Evolutionary conservation across 2,329 filamentous ascomycete species (phyloP), one percentile per base, ranked within the genome.

Genomic region (Geosmithia flava): DNA sequence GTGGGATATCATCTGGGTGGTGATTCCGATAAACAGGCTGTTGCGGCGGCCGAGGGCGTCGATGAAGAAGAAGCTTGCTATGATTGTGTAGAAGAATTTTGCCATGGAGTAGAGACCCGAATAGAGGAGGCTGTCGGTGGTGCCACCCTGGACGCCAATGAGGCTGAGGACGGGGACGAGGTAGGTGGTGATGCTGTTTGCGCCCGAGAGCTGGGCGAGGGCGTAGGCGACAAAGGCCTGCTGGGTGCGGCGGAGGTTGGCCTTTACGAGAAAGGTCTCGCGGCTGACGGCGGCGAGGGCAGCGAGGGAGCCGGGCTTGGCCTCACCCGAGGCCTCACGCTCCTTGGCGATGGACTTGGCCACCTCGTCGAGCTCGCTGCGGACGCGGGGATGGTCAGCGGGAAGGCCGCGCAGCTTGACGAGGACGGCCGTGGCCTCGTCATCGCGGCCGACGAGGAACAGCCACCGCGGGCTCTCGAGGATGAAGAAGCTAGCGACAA

Each of bases 151-250:
- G 2, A 60, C 30, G 2, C 68, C 68, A 6, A 68, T 53, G 11
- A 71, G 48, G 2, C 53, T 59, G 42, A 73, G 49, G 39, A 72
- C 66, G 1, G 68, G 63, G 0, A 72, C 60, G 6, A 71, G 56
- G 51, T 74, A 69, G 13, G 63, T 56, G 0, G 68, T 69, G 44
- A 74, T 65, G 2, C 62, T 60, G 53, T 69, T 68, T 17, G 67
- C 68, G 5, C 69, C 67, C 0, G 67, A 68, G 44, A 71, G 61
- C 53, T 74, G 66, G 0, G 69, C 57, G 11, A 71, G 58, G 0
- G 60, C 58, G 20, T 66, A 69, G 0, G 62, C 62, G 19, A 68
- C 50, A 4, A 68, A 54, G 8, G 57, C 53, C 33, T 69, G 65
- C 48, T 67, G 64, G 15, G 67, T 56, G 3, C 68, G 62, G 17